Evolutionary conservation across 108 stramenopile species (phyloP).

Genomic region (Stephanodiscus triporus): DNA sequence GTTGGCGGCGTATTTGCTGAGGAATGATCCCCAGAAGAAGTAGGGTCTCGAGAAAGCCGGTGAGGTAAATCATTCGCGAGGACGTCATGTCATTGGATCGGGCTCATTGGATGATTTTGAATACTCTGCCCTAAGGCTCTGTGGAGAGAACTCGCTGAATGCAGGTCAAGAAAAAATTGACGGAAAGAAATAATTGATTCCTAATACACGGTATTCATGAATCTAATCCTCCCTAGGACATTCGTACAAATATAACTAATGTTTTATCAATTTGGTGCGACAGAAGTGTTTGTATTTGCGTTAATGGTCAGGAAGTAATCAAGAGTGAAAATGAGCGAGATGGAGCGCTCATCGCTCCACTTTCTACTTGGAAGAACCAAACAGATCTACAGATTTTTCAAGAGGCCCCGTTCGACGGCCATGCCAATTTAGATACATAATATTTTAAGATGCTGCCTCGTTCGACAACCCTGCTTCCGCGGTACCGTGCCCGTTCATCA

Average conservation of each 20-base stretch:
- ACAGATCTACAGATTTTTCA: background rate
- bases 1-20: constrained; percentile 93
- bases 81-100: background rate
- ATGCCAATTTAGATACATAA: background rate
- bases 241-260: constrained; percentile 6
- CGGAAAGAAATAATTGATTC: background rate
- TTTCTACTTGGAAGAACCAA: background rate
- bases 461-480: constrained; percentile 7
- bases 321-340: background rate
- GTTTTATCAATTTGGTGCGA: background rate
- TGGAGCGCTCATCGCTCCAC: background rate
- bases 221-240: background rate
- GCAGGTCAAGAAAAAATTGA: background rate
- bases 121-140: background rate
- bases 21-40: constrained; percentile 92
- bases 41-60: background rate
- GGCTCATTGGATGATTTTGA: background rate
- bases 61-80: background rate
- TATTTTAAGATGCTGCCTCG: constrained; percentile 6
- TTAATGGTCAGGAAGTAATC: background rate
- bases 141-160: background rate
- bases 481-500: constrained; percentile 30
- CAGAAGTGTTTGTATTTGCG: background rate
- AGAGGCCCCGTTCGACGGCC: background rate
- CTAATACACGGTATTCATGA: background rate